Conservation (phyloP, 371 early-diverging fungal species). For the Mortierella sp. region DNA sequence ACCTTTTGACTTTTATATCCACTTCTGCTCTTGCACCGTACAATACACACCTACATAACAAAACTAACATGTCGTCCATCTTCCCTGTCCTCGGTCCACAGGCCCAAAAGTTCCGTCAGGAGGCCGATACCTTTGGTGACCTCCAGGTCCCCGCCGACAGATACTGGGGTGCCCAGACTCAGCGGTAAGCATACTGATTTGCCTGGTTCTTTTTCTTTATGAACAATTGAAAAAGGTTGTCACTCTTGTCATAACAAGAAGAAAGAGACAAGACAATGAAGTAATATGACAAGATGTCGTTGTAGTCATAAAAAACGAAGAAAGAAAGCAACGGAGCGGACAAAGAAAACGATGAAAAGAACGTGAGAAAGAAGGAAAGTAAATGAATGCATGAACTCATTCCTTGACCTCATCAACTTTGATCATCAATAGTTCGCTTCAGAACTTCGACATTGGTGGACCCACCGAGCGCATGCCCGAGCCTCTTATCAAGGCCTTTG, state of each 20-base stretch:
- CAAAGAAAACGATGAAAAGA: neutral
- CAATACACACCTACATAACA: neutral
- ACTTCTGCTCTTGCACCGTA: too few species aligned
- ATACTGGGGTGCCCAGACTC: constrained; percentile 98
- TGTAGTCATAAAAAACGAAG: too few species aligned
- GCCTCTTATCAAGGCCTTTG: constrained; percentile 93
- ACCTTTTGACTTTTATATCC: neutral
- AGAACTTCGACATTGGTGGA: constrained; percentile 98
- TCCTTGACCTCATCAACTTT: neutral
- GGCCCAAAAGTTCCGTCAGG: constrained; percentile 79
- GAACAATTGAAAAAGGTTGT: neutral
- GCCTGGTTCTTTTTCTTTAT: neutral
- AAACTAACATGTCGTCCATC: neutral
- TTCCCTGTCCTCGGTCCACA: constrained; percentile 15
- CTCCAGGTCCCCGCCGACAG: constrained; percentile 93
- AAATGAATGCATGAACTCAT: neutral
- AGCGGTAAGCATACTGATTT: constrained; percentile 70
- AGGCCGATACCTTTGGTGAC: constrained; percentile 95
- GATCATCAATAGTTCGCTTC: constrained; percentile 69
- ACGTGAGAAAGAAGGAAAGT: neutral
- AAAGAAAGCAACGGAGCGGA: too few species aligned
- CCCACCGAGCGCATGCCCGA: constrained; percentile 94
- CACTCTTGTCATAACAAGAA: too few species aligned
- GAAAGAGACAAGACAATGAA: too few species aligned
- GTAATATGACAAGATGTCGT: too few species aligned